A percentile compares a stretch with the other conserved stretches of the same genome.
These are phyloP conservation scores for Penstemon barbatus DNA, from an alignment of 257 asterid species.

Conservation along the genomic window DNA sequence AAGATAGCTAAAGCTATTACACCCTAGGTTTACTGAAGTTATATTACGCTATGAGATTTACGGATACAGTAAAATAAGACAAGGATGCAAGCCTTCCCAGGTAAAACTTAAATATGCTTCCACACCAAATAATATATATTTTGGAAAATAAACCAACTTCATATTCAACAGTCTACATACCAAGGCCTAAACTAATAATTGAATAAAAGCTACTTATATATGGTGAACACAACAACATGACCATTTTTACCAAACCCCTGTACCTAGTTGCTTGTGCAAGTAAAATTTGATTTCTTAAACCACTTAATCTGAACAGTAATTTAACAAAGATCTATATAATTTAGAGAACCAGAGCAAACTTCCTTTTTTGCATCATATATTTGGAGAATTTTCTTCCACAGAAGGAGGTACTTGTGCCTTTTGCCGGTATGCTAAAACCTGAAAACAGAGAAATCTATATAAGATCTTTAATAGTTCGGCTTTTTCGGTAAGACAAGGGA, in stretches of 20 bases:
- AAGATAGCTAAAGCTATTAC: no score
- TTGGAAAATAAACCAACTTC: not conserved
- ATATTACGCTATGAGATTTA: no score
- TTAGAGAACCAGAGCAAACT: constrained; percentile 20
- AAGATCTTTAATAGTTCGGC: not conserved
- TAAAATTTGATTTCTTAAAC: constrained; percentile 17
- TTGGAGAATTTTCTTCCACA: constrained; percentile 25
- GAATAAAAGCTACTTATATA: constrained; percentile 16
- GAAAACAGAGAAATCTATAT: constrained; percentile 18
- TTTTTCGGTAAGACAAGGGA: not conserved
- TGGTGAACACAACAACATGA: constrained; percentile 23
- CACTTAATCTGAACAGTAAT: constrained; percentile 24
- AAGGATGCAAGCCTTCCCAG: no score
- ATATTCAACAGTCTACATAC: constrained; percentile 16
- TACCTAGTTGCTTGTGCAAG: constrained; percentile 17
- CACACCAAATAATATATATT: no score
- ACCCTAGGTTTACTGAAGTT: no score
- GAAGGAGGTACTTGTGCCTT: constrained; percentile 31
- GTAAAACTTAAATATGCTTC: no score
- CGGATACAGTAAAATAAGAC: no score
- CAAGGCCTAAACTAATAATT: constrained; percentile 18
- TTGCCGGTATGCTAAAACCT: constrained; percentile 73
- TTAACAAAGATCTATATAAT: constrained; percentile 22
- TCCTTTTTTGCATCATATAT: constrained; percentile 26
- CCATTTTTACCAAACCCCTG: constrained; percentile 26